A percentile compares a stretch with the other conserved stretches of the same genome.
These are phyloP conservation scores for Dictyostelium capitatum DNA, from an alignment of 78 protist species.

Conservation along the genomic window DNA sequence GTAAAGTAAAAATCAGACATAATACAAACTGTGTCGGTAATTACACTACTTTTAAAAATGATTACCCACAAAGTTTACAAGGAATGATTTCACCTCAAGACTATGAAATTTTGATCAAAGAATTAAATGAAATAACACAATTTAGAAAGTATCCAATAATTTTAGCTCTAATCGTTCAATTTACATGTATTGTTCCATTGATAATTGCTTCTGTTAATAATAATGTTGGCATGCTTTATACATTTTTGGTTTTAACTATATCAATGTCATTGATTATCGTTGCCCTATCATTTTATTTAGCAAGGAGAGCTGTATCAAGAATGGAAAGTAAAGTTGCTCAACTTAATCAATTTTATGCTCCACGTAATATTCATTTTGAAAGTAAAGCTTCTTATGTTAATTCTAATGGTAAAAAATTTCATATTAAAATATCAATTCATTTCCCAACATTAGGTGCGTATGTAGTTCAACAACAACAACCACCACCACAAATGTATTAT, in stretches of 20 bases:
- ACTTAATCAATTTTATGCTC: not conserved
- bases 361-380: not conserved
- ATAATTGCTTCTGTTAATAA: not conserved
- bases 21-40: not conserved
- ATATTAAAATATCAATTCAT: not conserved
- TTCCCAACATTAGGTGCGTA: not conserved
- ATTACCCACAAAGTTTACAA: not conserved
- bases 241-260: not conserved
- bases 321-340: not conserved
- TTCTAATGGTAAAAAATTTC: not conserved
- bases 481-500: slow-evolving; percentile 25
- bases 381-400: not conserved
- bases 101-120: not conserved
- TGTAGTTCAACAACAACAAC: not conserved
- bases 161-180: not conserved
- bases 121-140: not conserved
- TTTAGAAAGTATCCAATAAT: not conserved
- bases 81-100: not conserved
- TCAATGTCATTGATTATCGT: not conserved
- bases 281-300: not conserved
- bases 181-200: not conserved
- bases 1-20: not conserved
- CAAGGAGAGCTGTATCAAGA: not conserved
- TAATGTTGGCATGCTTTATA: not conserved
- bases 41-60: not conserved